Percentiles rank a stretch among this genome's conserved stretches.
Conservation (phyloP, 2,329 filamentous ascomycete genomes). For the Aspergillus amoenus region DNA sequence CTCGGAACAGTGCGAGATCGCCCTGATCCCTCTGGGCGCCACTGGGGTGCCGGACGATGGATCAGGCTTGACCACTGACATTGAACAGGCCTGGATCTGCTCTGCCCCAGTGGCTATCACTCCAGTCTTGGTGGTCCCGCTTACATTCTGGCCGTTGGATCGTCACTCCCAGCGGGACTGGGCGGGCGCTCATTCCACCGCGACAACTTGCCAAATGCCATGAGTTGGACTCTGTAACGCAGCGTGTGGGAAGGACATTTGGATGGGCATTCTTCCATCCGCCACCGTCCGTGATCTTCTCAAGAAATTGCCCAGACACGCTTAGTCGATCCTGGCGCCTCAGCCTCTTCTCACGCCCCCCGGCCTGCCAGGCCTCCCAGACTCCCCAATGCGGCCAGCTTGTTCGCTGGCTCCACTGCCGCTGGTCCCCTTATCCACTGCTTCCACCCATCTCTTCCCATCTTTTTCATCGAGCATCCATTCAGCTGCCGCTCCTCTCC, state of each 20-base stretch:
- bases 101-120: background rate
- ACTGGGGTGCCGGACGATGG: too few species aligned
- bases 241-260: background rate
- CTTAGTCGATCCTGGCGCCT: constrained; percentile 3
- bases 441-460: background rate
- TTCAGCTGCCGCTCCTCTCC: background rate
- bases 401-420: constrained; percentile 22
- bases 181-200: background rate
- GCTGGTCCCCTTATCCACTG: constrained; percentile 16
- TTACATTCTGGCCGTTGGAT: constrained; percentile 2
- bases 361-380: background rate
- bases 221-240: background rate
- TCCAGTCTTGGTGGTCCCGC: background rate
- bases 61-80: background rate
- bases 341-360: constrained; percentile 4
- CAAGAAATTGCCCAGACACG: constrained; percentile 5
- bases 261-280: background rate
- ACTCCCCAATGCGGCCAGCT: constrained; percentile 10
- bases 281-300: background rate
- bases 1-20: constrained; percentile 2
- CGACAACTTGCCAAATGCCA: background rate
- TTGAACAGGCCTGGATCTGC: background rate
- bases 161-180: background rate
- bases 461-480: constrained; percentile 7
- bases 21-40: background rate